phyloP scores from a whole-genome alignment of 2,329 filamentous ascomycete genomes.

The Nothopassalora personata region DNA sequence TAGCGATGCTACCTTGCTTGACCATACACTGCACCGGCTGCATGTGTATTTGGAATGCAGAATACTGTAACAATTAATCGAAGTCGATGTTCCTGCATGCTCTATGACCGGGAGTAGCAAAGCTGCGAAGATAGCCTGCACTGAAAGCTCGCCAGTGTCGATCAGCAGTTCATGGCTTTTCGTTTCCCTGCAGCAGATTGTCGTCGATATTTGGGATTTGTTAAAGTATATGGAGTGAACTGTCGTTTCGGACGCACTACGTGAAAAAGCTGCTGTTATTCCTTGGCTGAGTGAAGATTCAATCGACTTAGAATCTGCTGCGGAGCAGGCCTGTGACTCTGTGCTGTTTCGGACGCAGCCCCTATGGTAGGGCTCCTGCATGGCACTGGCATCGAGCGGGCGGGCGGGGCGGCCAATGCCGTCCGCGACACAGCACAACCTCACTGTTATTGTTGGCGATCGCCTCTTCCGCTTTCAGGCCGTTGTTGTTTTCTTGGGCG shows the following conservation, averaged over 20 bases:
- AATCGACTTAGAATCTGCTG: not conserved
- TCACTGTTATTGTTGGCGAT: not conserved
- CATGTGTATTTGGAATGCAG: not conserved
- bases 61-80: not conserved
- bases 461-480: not conserved
- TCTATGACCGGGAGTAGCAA: not conserved
- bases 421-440: not conserved
- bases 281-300: not conserved
- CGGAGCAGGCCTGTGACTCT: not conserved
- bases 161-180: not conserved
- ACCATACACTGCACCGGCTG: not conserved
- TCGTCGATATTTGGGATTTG: not conserved
- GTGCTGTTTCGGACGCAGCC: not conserved
- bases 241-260: not conserved
- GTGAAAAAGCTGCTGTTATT: not conserved
- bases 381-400: not conserved
- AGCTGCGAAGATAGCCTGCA: not conserved
- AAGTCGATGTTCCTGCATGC: not conserved
- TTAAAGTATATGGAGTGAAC: not conserved
- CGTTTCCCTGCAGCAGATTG: not conserved
- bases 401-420: not conserved
- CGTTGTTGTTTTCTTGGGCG: not conserved
- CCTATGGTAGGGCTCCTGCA: not conserved
- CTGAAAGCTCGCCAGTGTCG: not conserved
- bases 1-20: not conserved